Evolutionary conservation across 768 basidiomycete species (phyloP), one percentile per base, ranked within the genome.

Genomic region (Macrolepiota fuliginosa): DNA sequence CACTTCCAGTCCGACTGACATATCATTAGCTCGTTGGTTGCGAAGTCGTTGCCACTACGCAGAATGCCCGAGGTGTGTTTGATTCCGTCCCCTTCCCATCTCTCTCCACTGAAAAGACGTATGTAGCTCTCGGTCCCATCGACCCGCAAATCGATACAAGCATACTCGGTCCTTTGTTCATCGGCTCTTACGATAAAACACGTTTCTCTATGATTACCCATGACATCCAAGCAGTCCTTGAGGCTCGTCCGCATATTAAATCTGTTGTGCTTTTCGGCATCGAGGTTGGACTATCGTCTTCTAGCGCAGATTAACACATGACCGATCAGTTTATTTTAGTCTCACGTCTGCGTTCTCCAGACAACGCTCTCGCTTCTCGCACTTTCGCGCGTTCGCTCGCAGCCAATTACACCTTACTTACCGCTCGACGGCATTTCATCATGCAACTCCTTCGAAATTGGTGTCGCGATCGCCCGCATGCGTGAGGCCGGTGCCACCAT

Each of bases 261-360:
- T 85, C 83, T 6, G 76, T 94, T 50, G 83, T 96, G 6, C 70
- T 98, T 4, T 86, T 94, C 63, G 96, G 96, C 15, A 94, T 96
- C 54, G 95, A 96, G 82, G 94, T 91, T 64, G 39, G 83, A 71
- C 15, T 17, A 12, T 7, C 29, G 29, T 37, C 53, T 55, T 39
- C 39, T 47, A 47, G 32, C 22, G 29, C 19, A 5, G 62, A 19
- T 25, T 9, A 25, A 62, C 29, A 22, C 35, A 9, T 1, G 42
- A 22, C 49, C 53, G 40, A 51, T 58, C 24, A 35, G n/a, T 64
- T 12, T 15, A n/a, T 45, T 59, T 50, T 32, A 95, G 94, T 84
- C 91, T 15, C 95, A 96, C 67, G 86, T 97, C 63, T 97, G 95
- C 68, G 85, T 96, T 9, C 80, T 94, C 5, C 94, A 96, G 72